Percentiles rank a stretch among this genome's conserved stretches.
These are phyloP conservation scores for Neoboletus brunneissimus DNA, from an alignment of 768 basidiomycete genomes.

Conservation along the genomic window DNA sequence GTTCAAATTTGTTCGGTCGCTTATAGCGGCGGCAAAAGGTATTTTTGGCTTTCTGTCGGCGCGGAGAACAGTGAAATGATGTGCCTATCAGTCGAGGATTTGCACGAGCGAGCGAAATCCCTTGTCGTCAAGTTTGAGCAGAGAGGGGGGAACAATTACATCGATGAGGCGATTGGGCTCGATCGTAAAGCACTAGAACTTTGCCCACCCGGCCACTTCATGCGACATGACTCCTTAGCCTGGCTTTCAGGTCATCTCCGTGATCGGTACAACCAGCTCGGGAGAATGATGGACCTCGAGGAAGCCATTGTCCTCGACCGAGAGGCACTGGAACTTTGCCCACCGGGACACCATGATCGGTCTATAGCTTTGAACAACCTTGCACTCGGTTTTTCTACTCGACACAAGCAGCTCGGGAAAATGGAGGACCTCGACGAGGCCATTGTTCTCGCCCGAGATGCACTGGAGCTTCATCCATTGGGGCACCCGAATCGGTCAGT, in stretches of 20 bases:
- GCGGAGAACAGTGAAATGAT: not conserved
- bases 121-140: not conserved
- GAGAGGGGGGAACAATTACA: not conserved
- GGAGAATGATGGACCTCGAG: not conserved
- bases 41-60: not conserved
- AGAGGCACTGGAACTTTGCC: not conserved
- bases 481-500: not conserved
- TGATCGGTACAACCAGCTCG: not conserved
- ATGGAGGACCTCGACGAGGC: not conserved
- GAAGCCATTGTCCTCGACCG: not conserved
- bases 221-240: not conserved
- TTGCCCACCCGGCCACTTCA: not conserved
- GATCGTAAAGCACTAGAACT: not conserved
- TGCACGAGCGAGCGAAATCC: not conserved
- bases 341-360: not conserved
- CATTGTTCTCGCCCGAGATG: not conserved
- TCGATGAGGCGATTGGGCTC: not conserved
- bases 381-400: not conserved
- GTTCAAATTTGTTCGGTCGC: no score
- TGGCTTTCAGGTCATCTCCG: not conserved
- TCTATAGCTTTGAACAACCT: not conserved
- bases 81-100: not conserved
- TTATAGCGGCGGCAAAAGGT: no score
- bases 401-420: not conserved
- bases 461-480: not conserved